A percentile compares a stretch with the other conserved stretches of the same genome.
phyloP scores from a whole-genome alignment of 257 asterid species.

The Solanum chilense region DNA sequence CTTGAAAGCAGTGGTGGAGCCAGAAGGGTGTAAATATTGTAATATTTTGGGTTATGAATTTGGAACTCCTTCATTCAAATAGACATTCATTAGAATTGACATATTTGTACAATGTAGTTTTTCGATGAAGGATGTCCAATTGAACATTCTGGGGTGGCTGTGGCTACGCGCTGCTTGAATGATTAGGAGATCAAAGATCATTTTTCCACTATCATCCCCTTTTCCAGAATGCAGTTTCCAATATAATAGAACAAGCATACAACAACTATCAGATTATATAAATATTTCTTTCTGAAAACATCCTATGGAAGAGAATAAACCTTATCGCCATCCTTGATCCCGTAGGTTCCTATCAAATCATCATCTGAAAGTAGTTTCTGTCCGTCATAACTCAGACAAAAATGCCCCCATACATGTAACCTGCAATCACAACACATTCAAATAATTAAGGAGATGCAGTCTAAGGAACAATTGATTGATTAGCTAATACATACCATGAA shows the following conservation, averaged over 20 bases:
- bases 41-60: too few species aligned
- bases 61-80: too few species aligned
- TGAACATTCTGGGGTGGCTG: too few species aligned
- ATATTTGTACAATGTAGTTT: too few species aligned
- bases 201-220: background rate
- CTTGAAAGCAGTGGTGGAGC: too few species aligned
- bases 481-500: slow-evolving; percentile 5
- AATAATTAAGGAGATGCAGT: background rate
- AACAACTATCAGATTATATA: background rate
- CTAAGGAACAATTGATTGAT: background rate
- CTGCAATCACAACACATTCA: background rate
- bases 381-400: slow-evolving; percentile 9
- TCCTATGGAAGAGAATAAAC: background rate
- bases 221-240: background rate
- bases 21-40: too few species aligned
- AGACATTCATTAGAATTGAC: too few species aligned
- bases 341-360: slow-evolving; percentile 5
- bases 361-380: slow-evolving; percentile 1
- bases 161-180: background rate
- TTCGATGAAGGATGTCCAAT: too few species aligned
- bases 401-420: slow-evolving; percentile 15
- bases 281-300: background rate
- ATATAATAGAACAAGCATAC: background rate
- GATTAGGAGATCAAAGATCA: background rate
- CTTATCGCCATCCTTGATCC: slow-evolving; percentile 15